Percentiles rank a stretch among this genome's conserved stretches.
phyloP scores from a whole-genome alignment of 1,139 yeast genomes.

The Suhomyces ambrosiae region DNA sequence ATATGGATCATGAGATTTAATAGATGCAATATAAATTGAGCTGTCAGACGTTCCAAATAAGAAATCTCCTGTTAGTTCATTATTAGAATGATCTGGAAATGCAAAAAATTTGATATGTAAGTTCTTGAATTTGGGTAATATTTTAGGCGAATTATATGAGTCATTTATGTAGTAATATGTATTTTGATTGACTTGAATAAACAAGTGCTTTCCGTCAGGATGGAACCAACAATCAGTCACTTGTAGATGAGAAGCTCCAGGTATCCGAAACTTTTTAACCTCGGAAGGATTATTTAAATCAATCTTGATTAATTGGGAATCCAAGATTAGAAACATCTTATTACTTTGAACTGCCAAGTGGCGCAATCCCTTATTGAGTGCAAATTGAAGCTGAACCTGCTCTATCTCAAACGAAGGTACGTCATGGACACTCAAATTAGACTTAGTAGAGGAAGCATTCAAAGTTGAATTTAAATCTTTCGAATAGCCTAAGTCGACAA shows the following conservation, averaged over 20 bases:
- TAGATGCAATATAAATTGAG: slow-evolving; percentile 27
- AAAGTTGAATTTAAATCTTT: neutral
- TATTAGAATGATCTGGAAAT: slow-evolving; percentile 19
- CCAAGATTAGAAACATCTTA: slow-evolving; percentile 37
- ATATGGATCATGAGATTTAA: slow-evolving; percentile 28
- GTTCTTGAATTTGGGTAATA: slow-evolving; percentile 36
- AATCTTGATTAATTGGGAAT: slow-evolving; percentile 29
- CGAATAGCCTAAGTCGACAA: neutral
- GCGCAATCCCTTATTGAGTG: slow-evolving; percentile 29
- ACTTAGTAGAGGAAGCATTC: neutral
- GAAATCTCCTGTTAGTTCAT: slow-evolving; percentile 30
- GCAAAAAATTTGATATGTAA: slow-evolving; percentile 28
- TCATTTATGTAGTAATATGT: slow-evolving; percentile 36
- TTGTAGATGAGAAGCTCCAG: slow-evolving; percentile 21
- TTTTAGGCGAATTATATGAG: slow-evolving; percentile 35
- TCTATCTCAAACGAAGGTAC: slow-evolving; percentile 35
- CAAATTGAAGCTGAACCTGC: slow-evolving; percentile 46
- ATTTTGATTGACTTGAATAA: slow-evolving; percentile 30
- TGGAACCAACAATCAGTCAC: slow-evolving; percentile 43
- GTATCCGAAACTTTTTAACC: slow-evolving; percentile 31
- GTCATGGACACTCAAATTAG: slow-evolving; percentile 6
- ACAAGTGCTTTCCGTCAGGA: slow-evolving; percentile 40
- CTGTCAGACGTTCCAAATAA: slow-evolving; percentile 36
- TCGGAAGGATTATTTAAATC: slow-evolving; percentile 43
- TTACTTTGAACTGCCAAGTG: slow-evolving; percentile 27